phyloP scores from a whole-genome alignment of 148 eudicot species.

The Rhododendron kiyosumense region DNA sequence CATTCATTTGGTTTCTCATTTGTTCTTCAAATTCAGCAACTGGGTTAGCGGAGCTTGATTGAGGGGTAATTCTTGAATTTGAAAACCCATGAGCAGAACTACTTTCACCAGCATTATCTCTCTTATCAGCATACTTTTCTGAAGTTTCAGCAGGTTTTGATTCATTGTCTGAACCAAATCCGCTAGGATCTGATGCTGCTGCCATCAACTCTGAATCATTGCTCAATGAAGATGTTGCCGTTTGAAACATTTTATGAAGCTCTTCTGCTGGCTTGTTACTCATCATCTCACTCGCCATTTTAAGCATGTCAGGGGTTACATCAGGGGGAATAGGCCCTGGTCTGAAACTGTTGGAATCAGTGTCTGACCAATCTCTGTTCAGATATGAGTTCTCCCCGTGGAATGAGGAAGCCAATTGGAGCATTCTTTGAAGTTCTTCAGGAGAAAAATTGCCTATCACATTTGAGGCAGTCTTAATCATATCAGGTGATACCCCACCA shows the following conservation, averaged over 20 bases:
- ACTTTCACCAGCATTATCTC: conserved; percentile 34
- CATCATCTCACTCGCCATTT: conserved; percentile 88
- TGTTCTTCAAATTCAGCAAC: conserved; percentile 76
- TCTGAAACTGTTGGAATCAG: conserved; percentile 29
- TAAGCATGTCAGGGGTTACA: conserved; percentile 77
- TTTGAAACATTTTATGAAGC: conserved; percentile 71
- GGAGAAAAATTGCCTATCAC: conserved; percentile 84
- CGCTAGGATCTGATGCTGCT: conserved; percentile 5
- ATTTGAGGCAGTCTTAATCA: conserved; percentile 77
- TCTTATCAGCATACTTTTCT: conserved; percentile 23
- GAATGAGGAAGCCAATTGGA: conserved; percentile 63
- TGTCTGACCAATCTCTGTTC: conserved; percentile 28
- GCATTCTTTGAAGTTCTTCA: conserved; percentile 48
- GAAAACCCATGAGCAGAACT: conserved; percentile 34
- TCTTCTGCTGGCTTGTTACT: conserved; percentile 59
- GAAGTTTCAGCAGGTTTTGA: conserved; percentile 17
- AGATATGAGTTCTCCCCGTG: conserved; percentile 51
- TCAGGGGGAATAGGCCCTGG: conserved; percentile 58
- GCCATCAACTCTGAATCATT: too few relatives aligned
- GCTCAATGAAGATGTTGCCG: conserved; percentile 39
- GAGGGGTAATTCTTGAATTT: conserved; percentile 45
- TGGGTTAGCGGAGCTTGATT: conserved; percentile 46
- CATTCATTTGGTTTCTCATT: conserved; percentile 90
- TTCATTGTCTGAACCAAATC: conserved; percentile 27
- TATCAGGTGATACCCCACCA: conserved; percentile 66